A percentile compares a stretch with the other conserved stretches of the same genome.
Conservation (phyloP, 75 land plant species). For the Chamaecyparis obtusa region DNA sequence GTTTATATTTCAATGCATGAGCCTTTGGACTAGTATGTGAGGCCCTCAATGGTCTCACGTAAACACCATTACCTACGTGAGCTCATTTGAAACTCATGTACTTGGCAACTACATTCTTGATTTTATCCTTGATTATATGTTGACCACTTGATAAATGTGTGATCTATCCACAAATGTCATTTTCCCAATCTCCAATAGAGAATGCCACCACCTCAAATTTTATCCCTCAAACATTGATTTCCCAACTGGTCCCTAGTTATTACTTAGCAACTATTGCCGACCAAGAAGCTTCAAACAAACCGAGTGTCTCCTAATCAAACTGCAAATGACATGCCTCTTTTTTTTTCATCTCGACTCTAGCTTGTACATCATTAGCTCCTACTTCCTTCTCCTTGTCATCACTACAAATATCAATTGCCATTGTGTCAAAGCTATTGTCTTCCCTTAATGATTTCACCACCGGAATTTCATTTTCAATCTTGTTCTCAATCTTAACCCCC, state of each 20-base stretch:
- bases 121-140: background rate
- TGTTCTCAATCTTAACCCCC: background rate
- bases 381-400: slow-evolving; percentile 19
- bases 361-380: slow-evolving; percentile 24
- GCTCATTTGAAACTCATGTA: too few relatives aligned
- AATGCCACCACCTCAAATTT: background rate
- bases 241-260: background rate
- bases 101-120: too few relatives aligned
- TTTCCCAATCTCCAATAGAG: background rate
- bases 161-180: background rate
- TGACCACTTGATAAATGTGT: background rate
- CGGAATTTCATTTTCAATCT: slow-evolving; percentile 10
- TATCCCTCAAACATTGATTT: background rate
- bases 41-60: too few relatives aligned
- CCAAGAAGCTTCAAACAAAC: background rate
- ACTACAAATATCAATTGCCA: slow-evolving; percentile 10
- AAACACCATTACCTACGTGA: too few relatives aligned
- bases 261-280: background rate
- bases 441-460: slow-evolving; percentile 11
- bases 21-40: too few relatives aligned
- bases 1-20: too few relatives aligned
- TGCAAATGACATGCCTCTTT: slow-evolving; percentile 18
- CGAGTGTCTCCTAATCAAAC: background rate
- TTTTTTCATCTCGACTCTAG: slow-evolving; percentile 49
- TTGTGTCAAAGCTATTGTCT: background rate